Percentiles rank a stretch among this genome's conserved stretches.
Evolutionary conservation across 768 basidiomycete species (phyloP).

Genomic region (Boletellus sp.): DNA sequence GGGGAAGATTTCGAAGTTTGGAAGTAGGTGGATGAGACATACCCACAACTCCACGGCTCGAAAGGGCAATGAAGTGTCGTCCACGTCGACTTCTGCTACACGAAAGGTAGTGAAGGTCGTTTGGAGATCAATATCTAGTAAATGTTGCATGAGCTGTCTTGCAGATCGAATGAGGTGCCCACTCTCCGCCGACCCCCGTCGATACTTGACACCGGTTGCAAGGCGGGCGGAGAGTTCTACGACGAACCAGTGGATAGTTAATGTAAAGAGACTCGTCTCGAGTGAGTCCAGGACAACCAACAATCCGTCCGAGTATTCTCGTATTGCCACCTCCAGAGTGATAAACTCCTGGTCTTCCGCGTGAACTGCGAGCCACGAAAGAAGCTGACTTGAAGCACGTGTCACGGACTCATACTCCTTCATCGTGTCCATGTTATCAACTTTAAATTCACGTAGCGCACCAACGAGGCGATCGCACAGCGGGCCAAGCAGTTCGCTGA

Average conservation of each 20-base stretch:
- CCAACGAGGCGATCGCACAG: conserved; percentile 44
- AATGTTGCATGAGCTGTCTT: conserved; percentile 42
- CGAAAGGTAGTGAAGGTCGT: conserved; percentile 17
- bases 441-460: conserved; percentile 34
- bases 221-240: conserved; percentile 54
- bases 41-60: conserved; percentile 70
- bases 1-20: conserved; percentile 20
- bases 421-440: conserved; percentile 17
- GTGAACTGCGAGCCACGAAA: conserved; percentile 43
- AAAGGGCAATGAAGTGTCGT: conserved; percentile 37
- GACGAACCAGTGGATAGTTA: conserved; percentile 59
- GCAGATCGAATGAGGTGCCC: conserved; percentile 27
- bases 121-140: conserved; percentile 54
- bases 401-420: conserved; percentile 40
- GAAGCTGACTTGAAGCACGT: conserved; percentile 40
- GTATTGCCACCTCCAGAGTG: conserved; percentile 31
- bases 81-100: conserved; percentile 20
- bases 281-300: conserved; percentile 38
- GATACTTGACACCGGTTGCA: conserved; percentile 22
- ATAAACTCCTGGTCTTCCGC: conserved; percentile 32
- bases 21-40: conserved; percentile 58
- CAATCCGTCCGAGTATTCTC: conserved; percentile 37
- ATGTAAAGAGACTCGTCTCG: conserved; percentile 32
- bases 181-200: conserved; percentile 27
- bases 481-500: conserved; percentile 44